phyloP scores from a whole-genome alignment of 768 basidiomycete genomes.

The Galerina sulciceps region DNA sequence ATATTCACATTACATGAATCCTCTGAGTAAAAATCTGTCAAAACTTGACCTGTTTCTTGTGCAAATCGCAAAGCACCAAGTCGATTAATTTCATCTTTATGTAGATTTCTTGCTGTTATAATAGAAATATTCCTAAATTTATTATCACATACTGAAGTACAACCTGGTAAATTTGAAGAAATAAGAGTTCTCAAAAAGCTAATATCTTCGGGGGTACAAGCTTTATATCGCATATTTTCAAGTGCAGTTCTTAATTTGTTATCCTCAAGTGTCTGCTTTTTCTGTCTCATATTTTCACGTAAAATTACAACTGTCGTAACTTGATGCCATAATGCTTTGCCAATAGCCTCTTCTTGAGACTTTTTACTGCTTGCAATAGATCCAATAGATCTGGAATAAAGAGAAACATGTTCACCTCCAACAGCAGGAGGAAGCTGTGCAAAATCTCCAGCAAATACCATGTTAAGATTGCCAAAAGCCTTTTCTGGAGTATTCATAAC shows the following conservation, averaged over 20 bases:
- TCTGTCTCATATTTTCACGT: constrained; percentile 39
- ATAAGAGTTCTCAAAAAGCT: constrained; percentile 31
- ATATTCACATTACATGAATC: constrained; percentile 14
- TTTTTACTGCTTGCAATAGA: neutral
- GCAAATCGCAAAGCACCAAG: constrained; percentile 35
- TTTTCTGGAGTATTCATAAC: constrained; percentile 14
- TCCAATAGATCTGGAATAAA: constrained; percentile 6
- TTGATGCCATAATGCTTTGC: constrained; percentile 38
- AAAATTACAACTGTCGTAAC: constrained; percentile 35
- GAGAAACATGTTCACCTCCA: constrained; percentile 18
- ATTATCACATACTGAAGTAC: constrained; percentile 7
- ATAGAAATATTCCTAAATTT: constrained; percentile 37
- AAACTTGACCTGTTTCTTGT: constrained; percentile 25
- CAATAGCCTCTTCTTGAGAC: constrained; percentile 24
- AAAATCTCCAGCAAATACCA: constrained; percentile 50
- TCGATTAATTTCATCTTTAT: constrained; percentile 40
- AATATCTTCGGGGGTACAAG: constrained; percentile 42
- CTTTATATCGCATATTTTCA: constrained; percentile 42
- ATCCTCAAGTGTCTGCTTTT: constrained; percentile 22
- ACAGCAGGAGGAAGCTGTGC: constrained; percentile 41
- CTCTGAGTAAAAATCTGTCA: constrained; percentile 28
- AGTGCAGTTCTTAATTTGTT: constrained; percentile 29
- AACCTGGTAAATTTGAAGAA: constrained; percentile 9
- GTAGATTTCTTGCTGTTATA: constrained; percentile 39
- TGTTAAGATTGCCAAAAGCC: constrained; percentile 40